These are phyloP conservation scores for Colletotrichum coccodes DNA, from an alignment of 2,329 filamentous ascomycete genomes.

Conservation along the genomic window DNA sequence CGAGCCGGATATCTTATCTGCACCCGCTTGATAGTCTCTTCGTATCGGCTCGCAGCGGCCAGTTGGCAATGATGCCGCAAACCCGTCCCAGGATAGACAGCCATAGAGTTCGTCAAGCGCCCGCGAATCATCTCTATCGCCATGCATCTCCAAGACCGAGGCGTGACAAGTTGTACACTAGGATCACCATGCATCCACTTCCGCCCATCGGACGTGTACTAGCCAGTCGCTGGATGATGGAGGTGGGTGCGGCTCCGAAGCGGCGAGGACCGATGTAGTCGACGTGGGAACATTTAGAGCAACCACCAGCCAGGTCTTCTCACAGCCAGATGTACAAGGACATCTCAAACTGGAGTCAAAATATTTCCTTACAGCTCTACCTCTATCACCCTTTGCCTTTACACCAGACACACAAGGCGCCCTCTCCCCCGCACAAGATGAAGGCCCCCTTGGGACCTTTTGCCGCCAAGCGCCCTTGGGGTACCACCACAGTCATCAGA, in stretches of 20 bases:
- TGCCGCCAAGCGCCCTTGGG: slow-evolving; percentile 21
- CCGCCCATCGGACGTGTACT: slow-evolving; percentile 23
- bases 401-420: not conserved
- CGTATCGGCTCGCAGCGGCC: not conserved
- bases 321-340: not conserved
- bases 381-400: not conserved
- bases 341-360: not conserved
- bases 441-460: slow-evolving; percentile 8
- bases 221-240: not conserved
- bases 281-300: not conserved
- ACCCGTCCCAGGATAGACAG: not conserved
- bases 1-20: slow-evolving; percentile 11
- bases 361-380: not conserved
- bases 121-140: not conserved
- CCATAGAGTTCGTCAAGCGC: not conserved
- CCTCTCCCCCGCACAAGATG: not conserved
- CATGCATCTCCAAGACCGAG: not conserved
- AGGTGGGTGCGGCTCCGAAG: slow-evolving; percentile 3
- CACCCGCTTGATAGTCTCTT: not conserved
- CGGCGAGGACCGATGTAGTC: not conserved
- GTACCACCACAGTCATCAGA: not conserved
- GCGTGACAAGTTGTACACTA: not conserved
- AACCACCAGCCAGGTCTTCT: not conserved
- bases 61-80: not conserved
- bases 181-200: slow-evolving; percentile 25